These are phyloP conservation scores for Cladorrhinum sp. DNA, from an alignment of 2,329 filamentous ascomycete genomes.

Conservation along the genomic window DNA sequence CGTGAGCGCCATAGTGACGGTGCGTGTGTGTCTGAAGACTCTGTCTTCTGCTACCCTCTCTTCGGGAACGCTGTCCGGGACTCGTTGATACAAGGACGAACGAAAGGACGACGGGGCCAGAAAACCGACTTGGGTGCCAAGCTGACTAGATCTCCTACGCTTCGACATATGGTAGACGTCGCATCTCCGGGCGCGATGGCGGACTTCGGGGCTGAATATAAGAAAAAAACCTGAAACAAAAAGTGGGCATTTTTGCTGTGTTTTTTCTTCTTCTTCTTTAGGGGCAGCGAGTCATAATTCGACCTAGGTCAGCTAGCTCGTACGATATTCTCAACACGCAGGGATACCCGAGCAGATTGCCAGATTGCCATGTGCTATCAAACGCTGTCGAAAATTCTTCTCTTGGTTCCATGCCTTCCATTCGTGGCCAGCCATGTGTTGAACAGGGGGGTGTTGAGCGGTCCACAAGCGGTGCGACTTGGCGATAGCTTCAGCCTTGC, in stretches of 20 bases:
- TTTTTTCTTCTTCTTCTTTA: slow-evolving; percentile 8
- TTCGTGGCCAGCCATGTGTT: slow-evolving; percentile 16
- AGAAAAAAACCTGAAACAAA: slow-evolving; percentile 1
- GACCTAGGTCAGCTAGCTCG: slow-evolving; percentile 7
- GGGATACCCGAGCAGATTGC: slow-evolving; percentile 10
- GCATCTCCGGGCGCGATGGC: slow-evolving; percentile 1
- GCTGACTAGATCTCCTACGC: slow-evolving; percentile 2
- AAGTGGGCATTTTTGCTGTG: slow-evolving; percentile 3
- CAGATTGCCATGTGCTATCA: slow-evolving; percentile 10
- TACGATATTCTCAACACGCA: slow-evolving; percentile 12
- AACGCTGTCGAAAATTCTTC: background rate
- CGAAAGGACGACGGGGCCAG: slow-evolving; percentile 11
- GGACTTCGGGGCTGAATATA: background rate
- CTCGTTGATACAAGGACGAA: slow-evolving; percentile 1
- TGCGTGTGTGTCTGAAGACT: background rate
- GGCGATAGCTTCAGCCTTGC: slow-evolving; percentile 11
- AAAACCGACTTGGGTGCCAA: slow-evolving; percentile 5
- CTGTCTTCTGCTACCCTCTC: background rate
- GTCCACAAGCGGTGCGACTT: background rate
- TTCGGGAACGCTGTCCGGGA: background rate
- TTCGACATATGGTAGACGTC: background rate
- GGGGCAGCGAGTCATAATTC: slow-evolving; percentile 11
- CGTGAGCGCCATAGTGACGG: slow-evolving; percentile 38
- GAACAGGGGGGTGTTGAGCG: slow-evolving; percentile 1
- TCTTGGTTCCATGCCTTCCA: slow-evolving; percentile 2